Evolutionary conservation across 2,329 filamentous ascomycete species (phyloP).

Genomic region (Paecilomyces variotii): DNA sequence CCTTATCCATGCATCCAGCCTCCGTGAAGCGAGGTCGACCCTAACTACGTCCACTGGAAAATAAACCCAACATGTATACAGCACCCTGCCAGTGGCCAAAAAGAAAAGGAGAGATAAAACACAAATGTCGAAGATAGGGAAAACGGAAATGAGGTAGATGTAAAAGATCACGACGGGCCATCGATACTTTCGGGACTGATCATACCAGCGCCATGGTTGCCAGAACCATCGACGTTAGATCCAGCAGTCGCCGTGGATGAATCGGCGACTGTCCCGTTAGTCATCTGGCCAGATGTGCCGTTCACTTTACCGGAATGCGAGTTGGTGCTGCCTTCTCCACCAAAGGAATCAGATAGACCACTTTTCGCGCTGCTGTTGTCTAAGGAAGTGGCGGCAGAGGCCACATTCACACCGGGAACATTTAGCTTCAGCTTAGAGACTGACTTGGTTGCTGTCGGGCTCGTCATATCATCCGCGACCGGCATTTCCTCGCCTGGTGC

Average conservation of each 20-base stretch:
- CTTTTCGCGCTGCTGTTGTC: conserved; percentile 10
- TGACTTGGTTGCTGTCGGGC: conserved; percentile 22
- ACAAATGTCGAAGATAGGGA: background rate
- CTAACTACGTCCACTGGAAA: background rate
- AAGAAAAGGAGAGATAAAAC: background rate
- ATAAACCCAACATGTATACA: background rate
- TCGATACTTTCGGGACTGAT: conserved; percentile 77
- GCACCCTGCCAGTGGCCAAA: background rate
- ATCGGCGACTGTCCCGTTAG: conserved; percentile 54
- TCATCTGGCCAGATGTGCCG: conserved; percentile 31
- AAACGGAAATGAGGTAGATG: background rate
- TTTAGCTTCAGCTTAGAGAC: conserved; percentile 47
- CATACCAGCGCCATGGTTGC: conserved; percentile 53
- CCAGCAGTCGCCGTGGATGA: conserved; percentile 7
- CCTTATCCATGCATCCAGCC: background rate
- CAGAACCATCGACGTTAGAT: conserved; percentile 37
- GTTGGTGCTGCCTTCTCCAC: conserved; percentile 8
- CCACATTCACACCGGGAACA: conserved; percentile 8
- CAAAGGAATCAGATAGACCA: conserved; percentile 8
- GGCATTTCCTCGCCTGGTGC: conserved; percentile 20
- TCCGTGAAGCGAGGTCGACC: background rate
- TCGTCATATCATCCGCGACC: conserved; percentile 20
- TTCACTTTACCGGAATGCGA: conserved; percentile 18
- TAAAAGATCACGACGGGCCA: conserved; percentile 22
- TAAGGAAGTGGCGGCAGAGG: conserved; percentile 2